Evolutionary conservation across 352 stramenopile species (phyloP).

Genomic region (Pythium sukuiense): DNA sequence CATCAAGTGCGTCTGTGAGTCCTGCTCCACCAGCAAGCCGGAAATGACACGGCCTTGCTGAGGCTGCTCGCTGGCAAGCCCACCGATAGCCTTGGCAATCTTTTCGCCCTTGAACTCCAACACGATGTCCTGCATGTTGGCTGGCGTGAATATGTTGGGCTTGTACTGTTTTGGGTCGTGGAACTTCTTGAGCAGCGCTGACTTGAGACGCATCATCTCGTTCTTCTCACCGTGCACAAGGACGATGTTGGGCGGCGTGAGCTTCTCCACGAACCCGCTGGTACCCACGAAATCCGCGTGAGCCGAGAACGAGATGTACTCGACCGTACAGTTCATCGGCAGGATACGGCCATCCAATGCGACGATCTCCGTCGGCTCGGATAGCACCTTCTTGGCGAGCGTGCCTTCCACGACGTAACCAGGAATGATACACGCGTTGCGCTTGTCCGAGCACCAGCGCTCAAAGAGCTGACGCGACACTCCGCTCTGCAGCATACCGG

Average conservation of each 20-base stretch:
- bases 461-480: slow-evolving; percentile 98
- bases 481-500: slow-evolving; percentile 98
- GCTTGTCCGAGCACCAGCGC: slow-evolving; percentile 96
- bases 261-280: slow-evolving; percentile 93
- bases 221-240: slow-evolving; percentile 98
- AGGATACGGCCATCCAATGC: slow-evolving; percentile 93
- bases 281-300: slow-evolving; percentile 98
- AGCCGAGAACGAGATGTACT: slow-evolving; percentile 98
- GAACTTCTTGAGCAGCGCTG: slow-evolving; percentile 89
- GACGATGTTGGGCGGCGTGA: slow-evolving; percentile 93
- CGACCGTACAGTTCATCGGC: slow-evolving; percentile 94
- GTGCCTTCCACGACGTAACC: slow-evolving; percentile 99
- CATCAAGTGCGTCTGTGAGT: slow-evolving; percentile 86
- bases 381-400: slow-evolving; percentile 97
- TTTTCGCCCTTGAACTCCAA: slow-evolving; percentile 89
- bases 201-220: slow-evolving; percentile 97
- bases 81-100: slow-evolving; percentile 85
- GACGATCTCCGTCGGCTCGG: slow-evolving; percentile 94
- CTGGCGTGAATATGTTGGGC: slow-evolving; percentile 78
- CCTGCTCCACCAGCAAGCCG: slow-evolving; percentile 82
- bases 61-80: slow-evolving; percentile 63
- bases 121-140: slow-evolving; percentile 88
- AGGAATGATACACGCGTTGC: slow-evolving; percentile 98
- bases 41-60: slow-evolving; percentile 81
- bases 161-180: slow-evolving; percentile 86